Percentiles rank a stretch among this genome's conserved stretches.
These are phyloP conservation scores for Rhodotorula sp. DNA, from an alignment of 1,284 basidiomycete species.

Conservation along the genomic window DNA sequence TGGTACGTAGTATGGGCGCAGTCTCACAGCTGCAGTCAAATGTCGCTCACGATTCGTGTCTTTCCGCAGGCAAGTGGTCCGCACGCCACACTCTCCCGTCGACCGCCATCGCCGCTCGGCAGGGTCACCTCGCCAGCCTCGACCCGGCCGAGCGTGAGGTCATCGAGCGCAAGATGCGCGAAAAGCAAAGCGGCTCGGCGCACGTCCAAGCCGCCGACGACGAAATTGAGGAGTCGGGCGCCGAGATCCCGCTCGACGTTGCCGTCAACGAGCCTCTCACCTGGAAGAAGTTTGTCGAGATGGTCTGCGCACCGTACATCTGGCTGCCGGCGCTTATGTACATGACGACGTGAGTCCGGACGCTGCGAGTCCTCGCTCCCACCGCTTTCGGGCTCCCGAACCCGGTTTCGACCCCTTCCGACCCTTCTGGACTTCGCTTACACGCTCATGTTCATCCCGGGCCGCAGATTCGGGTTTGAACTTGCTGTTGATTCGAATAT, in stretches of 20 bases:
- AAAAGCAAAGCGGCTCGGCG: constrained; percentile 44
- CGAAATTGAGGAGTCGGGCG: constrained; percentile 32
- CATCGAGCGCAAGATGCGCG: constrained; percentile 48
- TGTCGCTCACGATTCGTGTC: constrained; percentile 46
- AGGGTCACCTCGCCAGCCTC: constrained; percentile 48
- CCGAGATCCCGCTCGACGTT: constrained; percentile 52
- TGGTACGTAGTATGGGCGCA: constrained; percentile 2
- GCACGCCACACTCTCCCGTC: constrained; percentile 58
- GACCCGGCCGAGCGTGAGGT: constrained; percentile 46
- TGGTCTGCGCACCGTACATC: constrained; percentile 59
- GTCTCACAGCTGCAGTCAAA: not conserved
- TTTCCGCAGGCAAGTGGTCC: constrained; percentile 56
- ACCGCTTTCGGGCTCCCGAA: not conserved
- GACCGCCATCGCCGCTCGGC: constrained; percentile 50
- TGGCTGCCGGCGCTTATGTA: constrained; percentile 64
- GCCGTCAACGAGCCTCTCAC: constrained; percentile 61
- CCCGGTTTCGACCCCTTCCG: not conserved
- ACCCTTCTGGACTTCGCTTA: not conserved
- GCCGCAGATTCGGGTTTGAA: constrained; percentile 55
- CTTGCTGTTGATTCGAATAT: constrained; percentile 63
- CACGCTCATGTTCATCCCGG: not conserved
- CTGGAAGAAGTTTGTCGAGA: constrained; percentile 48
- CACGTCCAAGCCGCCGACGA: constrained; percentile 15
- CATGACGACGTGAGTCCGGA: constrained; percentile 32
- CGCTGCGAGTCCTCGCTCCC: constrained; percentile 13